Base-by-base conservation (phyloP, 352 stramenopile species). In the Globisporangium irregulare region DNA sequence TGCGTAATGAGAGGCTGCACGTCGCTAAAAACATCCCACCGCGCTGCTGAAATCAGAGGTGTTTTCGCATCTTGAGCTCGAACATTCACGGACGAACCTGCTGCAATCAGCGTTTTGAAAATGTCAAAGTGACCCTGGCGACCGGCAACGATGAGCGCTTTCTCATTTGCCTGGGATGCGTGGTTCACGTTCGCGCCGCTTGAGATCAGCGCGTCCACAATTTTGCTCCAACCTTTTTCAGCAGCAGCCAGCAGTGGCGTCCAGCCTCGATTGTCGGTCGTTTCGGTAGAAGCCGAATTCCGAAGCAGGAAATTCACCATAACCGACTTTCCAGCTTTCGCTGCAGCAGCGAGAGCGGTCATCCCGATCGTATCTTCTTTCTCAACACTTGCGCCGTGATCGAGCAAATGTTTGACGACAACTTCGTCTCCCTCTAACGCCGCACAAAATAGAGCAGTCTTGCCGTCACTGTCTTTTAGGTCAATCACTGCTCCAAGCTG, bases 81-180 rank as follows among this genome's bases (percentile, higher is more conserved):
- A 50, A 46, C n/a, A 22, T 27, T 62, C 29, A 62, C 38, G 25
- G 56, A 62, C 32, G 34, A n/a, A 18, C 55, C 55, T 12, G 29
- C 55, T 27, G 8, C 27, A 46, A 48, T 60, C 27, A 60, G 27
- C 55, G 27, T 24, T 27, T 41, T 12, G 27, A 60, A 60, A 36
- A 24, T 32, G 24, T 27, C 18, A n/a, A 62, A 8, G 4, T 50
- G 32, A 12, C 34, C 20, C 25, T n/a, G 22, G 15, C 3, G 25
- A 29, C 55, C 6, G 15, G 55, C 27, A 25, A 60, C 10, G 8
- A 5, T 48, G n/a, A 60, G 55, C 8, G 34, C 55, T 25, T 29
- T 32, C 18, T 60, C 14, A 32, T 14, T n/a, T 27, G 14, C 4
- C 12, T 14, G 14, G 2, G 29, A 60, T 4, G 5, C 24, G 14